Base-by-base conservation (phyloP, 2,329 filamentous ascomycete genomes). In the Lachnellula suecica region DNA sequence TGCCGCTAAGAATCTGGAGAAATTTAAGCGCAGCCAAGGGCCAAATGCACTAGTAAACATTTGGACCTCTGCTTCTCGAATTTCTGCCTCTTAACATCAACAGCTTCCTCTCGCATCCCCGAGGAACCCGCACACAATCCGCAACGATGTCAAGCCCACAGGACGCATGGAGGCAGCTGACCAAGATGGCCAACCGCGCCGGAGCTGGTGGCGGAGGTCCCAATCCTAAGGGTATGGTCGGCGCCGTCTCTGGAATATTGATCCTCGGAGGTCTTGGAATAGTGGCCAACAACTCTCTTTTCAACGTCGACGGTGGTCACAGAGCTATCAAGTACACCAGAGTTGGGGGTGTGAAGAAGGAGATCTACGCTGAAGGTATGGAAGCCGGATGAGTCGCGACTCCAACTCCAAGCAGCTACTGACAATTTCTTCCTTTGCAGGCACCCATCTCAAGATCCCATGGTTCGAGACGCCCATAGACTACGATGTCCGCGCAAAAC, bases 281-380 rank as follows among this genome's bases (percentile, higher is more conserved):
- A 58, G 61, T 83, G 47, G 74, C 79, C 59, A 81, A 85, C 62
- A 66, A 69, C 69, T 79, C 83, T 41, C 76, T 87, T 4, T 87
- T 87, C 77, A 87, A 87, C 76, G 94, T 99, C 66, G 94, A 99
- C 69, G 94, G 94, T 86, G 94, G 94, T 76, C 94, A 97, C 74
- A 87, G 94, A 70, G 94, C 94, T 61, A 99, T 99, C 82, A 99
- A 99, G 75, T 99, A 99, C 78, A 91, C 88, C 65, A 87, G 92
- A 71, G 67, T 96, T 73, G 89, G 84, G 67, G 94, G 94, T 79
- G 93, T 99, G 51, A 87, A 89, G 79, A 92, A 92, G 76, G 91
- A 97, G 68, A 99, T 99, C 72, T 99, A 96, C 77, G 81, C 67
- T 65, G 94, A 99, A 91, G 94, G 93, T 91, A 73, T 59, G 71